These are phyloP conservation scores for Ambrosia trifida DNA, from an alignment of 129 eudicot species.

Conservation along the genomic window DNA sequence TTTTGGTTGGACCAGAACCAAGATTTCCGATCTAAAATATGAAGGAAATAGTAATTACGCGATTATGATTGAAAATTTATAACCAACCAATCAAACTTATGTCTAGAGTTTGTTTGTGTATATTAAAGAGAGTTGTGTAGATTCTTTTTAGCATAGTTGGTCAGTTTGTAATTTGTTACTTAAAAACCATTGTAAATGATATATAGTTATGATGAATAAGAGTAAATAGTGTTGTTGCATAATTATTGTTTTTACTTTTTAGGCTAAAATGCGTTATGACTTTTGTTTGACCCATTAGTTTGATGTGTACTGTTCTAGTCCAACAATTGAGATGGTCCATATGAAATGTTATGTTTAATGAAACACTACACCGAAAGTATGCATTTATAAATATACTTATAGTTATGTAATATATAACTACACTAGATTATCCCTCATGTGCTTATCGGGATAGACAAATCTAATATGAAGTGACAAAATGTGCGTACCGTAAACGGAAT, in stretches of 20 bases:
- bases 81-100: slow-evolving; percentile 1
- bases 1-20: slow-evolving; percentile 56
- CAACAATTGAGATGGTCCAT: background rate
- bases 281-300: background rate
- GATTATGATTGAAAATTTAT: background rate
- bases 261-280: background rate
- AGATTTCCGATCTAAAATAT: slow-evolving; percentile 3
- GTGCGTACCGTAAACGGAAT: no score
- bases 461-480: no score
- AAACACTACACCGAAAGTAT: background rate
- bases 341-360: background rate
- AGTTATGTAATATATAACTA: no score
- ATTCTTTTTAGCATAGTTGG: slow-evolving; percentile 4
- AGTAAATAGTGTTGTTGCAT: background rate
- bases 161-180: background rate
- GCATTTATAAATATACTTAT: no score
- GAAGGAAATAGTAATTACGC: background rate
- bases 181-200: background rate
- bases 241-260: background rate
- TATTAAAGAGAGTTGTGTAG: background rate
- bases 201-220: background rate
- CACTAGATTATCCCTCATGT: no score
- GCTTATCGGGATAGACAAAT: no score
- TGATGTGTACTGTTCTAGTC: background rate
- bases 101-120: background rate